Percentiles rank a stretch among this genome's conserved stretches.
Evolutionary conservation across 805 yeast species (phyloP).

Genomic region (Wickerhamiella azyma): DNA sequence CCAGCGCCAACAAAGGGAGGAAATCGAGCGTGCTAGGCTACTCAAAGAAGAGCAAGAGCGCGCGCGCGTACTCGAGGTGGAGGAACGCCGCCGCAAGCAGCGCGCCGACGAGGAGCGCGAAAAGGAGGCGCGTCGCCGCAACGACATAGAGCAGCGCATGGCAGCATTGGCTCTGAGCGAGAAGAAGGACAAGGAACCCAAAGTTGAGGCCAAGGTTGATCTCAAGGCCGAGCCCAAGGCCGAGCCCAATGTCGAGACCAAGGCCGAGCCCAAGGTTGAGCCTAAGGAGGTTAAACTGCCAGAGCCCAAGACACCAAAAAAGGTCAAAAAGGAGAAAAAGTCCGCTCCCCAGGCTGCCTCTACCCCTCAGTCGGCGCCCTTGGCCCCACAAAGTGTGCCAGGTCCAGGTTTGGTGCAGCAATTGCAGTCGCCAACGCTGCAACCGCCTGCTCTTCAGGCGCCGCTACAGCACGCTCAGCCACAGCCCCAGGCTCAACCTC

Average conservation of each 20-base stretch:
- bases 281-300: conserved; percentile 16
- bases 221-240: too few relatives aligned
- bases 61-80: neutral
- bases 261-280: too few relatives aligned
- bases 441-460: neutral
- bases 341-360: neutral
- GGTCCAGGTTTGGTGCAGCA: neutral
- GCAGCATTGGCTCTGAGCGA: conserved; percentile 20
- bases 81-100: conserved; percentile 15
- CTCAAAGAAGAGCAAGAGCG: conserved; percentile 15
- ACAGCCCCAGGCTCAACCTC: too few relatives aligned
- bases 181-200: conserved; percentile 15
- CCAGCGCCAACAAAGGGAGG: conserved; percentile 28
- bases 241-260: too few relatives aligned
- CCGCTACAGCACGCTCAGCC: too few relatives aligned
- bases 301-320: conserved; percentile 5
- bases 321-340: conserved; percentile 2
- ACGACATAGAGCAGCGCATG: conserved; percentile 22
- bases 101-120: conserved; percentile 20
- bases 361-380: neutral
- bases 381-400: conserved; percentile 12
- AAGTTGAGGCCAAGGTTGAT: too few relatives aligned
- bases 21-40: conserved; percentile 25
- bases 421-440: neutral
- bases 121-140: conserved; percentile 22